Base-by-base conservation (phyloP, 331 rosid genomes). In the Cydonia oblonga region DNA sequence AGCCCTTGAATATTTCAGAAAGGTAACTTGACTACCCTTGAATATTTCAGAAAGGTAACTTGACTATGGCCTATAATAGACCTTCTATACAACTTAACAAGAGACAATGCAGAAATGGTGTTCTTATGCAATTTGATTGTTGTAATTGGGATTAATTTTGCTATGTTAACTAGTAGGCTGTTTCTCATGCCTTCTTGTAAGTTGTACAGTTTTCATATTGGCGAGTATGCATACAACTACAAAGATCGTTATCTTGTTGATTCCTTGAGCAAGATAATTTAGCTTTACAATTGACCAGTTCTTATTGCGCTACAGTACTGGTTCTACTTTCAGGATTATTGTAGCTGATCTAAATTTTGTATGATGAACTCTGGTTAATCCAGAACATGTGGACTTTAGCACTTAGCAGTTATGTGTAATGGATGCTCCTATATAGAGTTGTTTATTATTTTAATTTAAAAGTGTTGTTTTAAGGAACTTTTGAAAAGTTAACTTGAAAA, bases 1-100 rank as follows among this genome's bases (percentile, higher is more conserved):
- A 79, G 96, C 97, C 70, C 99, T 91, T 79, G 97, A 90, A 78
- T 83, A 85, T 85, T 88, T 88, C 75, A 87, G 99, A 72, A 87
- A 88, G 96, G 99, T 95, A 85, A 82, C 68, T 72, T 71, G 11
- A 69, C 79, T 60, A 20, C 97, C 70, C 99, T 91, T 78, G 97
- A 90, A 79, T 83, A 86, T 86, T 88, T 88, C 75, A 86, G 99
- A 72, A 87, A 88, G 96, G 99, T 95, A 85, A 82, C 68, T 69
- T 73, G 42, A 70, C 79, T 57, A 18, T 56, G 64, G 58, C 58
- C 69, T 73, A 26, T 35, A 72, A 9, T 56, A 44, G 44, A 23
- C 51, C 16, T 53, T 81, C 70, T 72, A 40, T 66, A 59, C 79
- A 56, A 51, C 5, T 24, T 25, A 69, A 71, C 7, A 32, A n/a